A percentile compares a stretch with the other conserved stretches of the same genome.
phyloP scores from a whole-genome alignment of 306 rosid species.

The Canavalia gladiata region DNA sequence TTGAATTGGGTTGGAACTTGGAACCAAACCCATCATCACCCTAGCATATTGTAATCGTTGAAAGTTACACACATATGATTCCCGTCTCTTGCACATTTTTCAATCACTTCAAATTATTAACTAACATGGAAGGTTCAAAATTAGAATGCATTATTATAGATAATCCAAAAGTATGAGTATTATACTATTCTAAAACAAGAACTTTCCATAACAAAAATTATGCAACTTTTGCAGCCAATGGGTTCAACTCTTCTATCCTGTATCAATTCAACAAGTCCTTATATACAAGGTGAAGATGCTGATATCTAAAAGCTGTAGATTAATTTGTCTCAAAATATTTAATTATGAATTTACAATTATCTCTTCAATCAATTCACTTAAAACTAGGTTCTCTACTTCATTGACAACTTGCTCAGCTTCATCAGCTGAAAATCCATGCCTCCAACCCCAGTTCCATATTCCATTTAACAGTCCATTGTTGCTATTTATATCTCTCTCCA shows the following conservation, averaged over 20 bases:
- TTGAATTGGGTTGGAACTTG: not conserved
- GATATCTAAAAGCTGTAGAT: constrained; percentile 43
- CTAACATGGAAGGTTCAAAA: not conserved
- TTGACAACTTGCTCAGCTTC: constrained; percentile 77
- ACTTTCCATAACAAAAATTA: constrained; percentile 30
- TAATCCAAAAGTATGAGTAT: constrained; percentile 1
- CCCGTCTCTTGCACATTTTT: not conserved
- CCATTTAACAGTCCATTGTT: constrained; percentile 66
- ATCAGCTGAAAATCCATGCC: constrained; percentile 66
- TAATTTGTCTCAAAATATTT: constrained; percentile 29
- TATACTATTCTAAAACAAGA: constrained; percentile 18
- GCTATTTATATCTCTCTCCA: constrained; percentile 74
- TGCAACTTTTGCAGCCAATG: constrained; percentile 43
- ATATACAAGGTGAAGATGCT: constrained; percentile 46
- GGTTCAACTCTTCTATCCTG: constrained; percentile 48
- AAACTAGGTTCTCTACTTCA: constrained; percentile 67
- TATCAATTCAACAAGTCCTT: constrained; percentile 40
- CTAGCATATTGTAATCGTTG: not conserved
- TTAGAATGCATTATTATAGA: not conserved
- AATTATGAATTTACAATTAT: constrained; percentile 61
- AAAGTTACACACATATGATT: not conserved
- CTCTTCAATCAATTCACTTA: constrained; percentile 79
- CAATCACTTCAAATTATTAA: constrained; percentile 1
- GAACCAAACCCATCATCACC: too few relatives aligned
- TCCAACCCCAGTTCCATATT: constrained; percentile 87